These are phyloP conservation scores for Aspergillus steynii DNA, from an alignment of 495 filamentous ascomycete species.

Conservation along the genomic window DNA sequence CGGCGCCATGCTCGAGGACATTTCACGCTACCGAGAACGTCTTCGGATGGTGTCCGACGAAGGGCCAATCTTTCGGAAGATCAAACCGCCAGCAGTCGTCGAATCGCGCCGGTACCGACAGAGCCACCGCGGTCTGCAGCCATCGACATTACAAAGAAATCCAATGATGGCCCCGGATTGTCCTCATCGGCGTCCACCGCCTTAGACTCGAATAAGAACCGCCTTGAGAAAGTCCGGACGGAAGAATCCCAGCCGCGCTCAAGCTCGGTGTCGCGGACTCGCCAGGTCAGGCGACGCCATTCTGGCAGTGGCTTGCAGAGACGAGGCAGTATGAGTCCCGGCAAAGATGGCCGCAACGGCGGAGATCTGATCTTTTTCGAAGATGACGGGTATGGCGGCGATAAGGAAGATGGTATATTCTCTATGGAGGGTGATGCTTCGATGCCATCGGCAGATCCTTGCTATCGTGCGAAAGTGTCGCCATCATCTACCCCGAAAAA, in stretches of 20 bases:
- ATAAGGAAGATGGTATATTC: conserved; percentile 74
- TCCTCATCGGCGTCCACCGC: conserved; percentile 49
- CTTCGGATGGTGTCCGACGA: conserved; percentile 36
- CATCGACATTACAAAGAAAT: conserved; percentile 30
- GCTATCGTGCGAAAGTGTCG: conserved; percentile 5
- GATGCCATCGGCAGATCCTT: conserved; percentile 15
- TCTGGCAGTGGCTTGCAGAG: conserved; percentile 77
- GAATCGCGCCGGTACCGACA: conserved; percentile 14
- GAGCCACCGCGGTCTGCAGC: conserved; percentile 26
- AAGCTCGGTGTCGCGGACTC: conserved; percentile 34
- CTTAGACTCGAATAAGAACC: conserved; percentile 37
- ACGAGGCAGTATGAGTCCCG: conserved; percentile 59
- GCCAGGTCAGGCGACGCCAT: conserved; percentile 59
- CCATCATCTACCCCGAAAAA: conserved; percentile 10
- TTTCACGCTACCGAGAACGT: conserved; percentile 50
- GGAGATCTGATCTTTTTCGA: conserved; percentile 80
- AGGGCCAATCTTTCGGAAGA: conserved; percentile 37
- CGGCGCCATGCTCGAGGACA: conserved; percentile 63
- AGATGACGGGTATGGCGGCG: conserved; percentile 80
- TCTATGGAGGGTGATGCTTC: conserved; percentile 63
- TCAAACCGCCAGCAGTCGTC: conserved; percentile 28
- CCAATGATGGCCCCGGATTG: conserved; percentile 30
- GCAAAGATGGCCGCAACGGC: conserved; percentile 63
- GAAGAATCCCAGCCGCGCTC: conserved; percentile 32
- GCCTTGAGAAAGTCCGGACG: conserved; percentile 33